Evolutionary conservation across 2,329 filamentous ascomycete species (phyloP), one percentile per base, ranked within the genome.

Genomic region (Ascosphaera pollenicola): DNA sequence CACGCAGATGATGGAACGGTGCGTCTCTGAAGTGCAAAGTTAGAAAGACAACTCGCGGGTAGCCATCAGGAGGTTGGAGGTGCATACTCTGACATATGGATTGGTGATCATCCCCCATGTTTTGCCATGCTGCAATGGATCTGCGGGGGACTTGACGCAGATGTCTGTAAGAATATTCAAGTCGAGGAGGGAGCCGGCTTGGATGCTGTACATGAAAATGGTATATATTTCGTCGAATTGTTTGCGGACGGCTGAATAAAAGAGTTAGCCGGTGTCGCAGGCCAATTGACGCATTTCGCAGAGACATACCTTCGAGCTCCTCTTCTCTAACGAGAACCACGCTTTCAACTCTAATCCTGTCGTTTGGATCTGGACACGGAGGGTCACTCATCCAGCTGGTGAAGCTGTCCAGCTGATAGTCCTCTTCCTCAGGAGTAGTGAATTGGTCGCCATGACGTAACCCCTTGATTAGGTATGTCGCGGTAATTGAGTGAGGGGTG

Each of bases 401-500:
- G 51, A 70, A 76, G 41, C 65, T 69, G 66, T 78, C 75, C 44
- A 58, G 44, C 6, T 13, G 30, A 30, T 64, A 59, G 35, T 76
- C 73, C 41, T 83, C 70, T 39, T 79, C 76, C n/a, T 63, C 70
- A 18, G 48, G 41, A 17, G 50, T 35, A 8, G n/a, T 15, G 30
- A n/a, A n/a, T 11, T 58, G 54, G 15, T 53, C 51, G 4, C 51
- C 49, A 39, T 58, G 64, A 49, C 71, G 78, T 17, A 63, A 69
- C 31, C 87, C 89, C 38, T 75, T 78, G 36, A 98, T 54, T 37
- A 94, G 63, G 58, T 94, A 98, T n/a, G 84, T 94, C 35, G 87
- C 89, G 59, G 91, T 73, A n/a, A 94, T 65, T 18, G 73, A 76
- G 17, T 73, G 69, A 0, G 78, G 67, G 43, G 74, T 78, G 55